These are phyloP conservation scores for Salix koriyanagi DNA, from an alignment of 345 rosid species.

Conservation along the genomic window DNA sequence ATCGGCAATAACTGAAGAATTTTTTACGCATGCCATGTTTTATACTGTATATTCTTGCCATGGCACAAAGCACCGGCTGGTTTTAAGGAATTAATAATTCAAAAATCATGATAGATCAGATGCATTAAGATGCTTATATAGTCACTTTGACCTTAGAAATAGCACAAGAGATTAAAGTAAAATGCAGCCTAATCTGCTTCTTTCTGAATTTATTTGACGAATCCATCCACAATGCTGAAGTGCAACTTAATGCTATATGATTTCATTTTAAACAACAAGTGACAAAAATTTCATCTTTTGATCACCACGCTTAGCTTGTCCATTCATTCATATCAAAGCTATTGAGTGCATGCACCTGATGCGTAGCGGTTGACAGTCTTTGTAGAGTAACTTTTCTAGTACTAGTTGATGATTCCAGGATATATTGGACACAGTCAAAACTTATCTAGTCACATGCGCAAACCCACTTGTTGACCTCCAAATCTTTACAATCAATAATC, in stretches of 20 bases:
- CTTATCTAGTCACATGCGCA: background rate
- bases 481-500: background rate
- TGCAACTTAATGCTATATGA: background rate
- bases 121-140: background rate
- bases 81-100: background rate
- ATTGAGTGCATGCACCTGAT: background rate
- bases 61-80: background rate
- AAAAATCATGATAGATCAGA: background rate
- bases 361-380: too few species aligned
- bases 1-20: background rate
- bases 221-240: background rate
- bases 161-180: background rate
- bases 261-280: background rate
- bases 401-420: too few species aligned
- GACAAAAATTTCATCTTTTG: background rate
- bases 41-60: background rate
- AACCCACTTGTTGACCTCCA: background rate
- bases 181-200: background rate
- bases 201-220: background rate
- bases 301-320: background rate
- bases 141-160: background rate
- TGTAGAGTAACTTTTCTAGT: too few species aligned
- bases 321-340: background rate
- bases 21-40: background rate
- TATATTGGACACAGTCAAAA: background rate